Conservation (phyloP, 179 eudicot genomes). For the Gypsophila paniculata region DNA sequence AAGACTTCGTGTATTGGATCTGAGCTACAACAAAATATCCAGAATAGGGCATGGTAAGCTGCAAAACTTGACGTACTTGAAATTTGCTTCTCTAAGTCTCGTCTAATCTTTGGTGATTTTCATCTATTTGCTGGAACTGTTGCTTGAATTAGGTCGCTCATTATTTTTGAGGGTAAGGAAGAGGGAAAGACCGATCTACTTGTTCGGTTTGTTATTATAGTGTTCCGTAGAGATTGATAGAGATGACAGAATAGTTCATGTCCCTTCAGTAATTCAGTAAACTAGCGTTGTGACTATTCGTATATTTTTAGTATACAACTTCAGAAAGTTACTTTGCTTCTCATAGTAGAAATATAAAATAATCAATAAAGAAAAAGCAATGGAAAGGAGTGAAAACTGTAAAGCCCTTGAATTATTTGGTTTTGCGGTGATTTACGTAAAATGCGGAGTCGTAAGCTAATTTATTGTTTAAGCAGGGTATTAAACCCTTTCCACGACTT, state of each 20-base stretch:
- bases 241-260: background rate
- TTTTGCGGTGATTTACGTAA: too few species aligned
- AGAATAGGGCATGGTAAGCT: slow-evolving; percentile 90
- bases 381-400: too few species aligned
- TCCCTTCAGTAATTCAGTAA: background rate
- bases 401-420: too few species aligned
- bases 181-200: background rate
- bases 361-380: too few species aligned
- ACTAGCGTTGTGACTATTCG: too few species aligned
- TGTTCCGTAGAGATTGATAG: background rate
- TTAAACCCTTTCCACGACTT: background rate
- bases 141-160: background rate
- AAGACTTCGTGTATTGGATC: slow-evolving; percentile 79
- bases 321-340: background rate
- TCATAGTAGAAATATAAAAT: background rate
- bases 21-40: slow-evolving; percentile 80
- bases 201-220: background rate
- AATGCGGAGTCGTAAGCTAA: too few species aligned
- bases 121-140: background rate
- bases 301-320: background rate
- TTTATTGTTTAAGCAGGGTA: background rate
- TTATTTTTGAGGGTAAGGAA: background rate
- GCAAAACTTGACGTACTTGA: background rate
- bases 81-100: background rate
- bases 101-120: background rate